These are phyloP conservation scores for Dendrobium chrysotoxum DNA, from an alignment of 106 monocot genomes.

Conservation along the genomic window DNA sequence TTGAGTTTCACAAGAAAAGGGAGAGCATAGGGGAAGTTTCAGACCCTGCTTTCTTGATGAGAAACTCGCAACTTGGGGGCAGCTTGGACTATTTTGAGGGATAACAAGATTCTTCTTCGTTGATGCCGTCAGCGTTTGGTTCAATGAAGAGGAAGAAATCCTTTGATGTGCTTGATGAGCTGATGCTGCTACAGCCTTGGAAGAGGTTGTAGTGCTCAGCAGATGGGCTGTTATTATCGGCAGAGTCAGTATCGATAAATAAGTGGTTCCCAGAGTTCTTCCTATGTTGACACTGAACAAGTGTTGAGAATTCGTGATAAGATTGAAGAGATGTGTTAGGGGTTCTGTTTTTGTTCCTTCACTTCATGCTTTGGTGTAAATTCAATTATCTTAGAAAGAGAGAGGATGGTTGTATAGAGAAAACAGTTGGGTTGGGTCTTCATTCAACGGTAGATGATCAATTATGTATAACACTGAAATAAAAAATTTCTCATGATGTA, in stretches of 20 bases:
- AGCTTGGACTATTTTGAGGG: neutral
- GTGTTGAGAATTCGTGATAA: too few relatives aligned
- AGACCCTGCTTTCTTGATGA: neutral
- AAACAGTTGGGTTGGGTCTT: neutral
- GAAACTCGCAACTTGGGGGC: neutral
- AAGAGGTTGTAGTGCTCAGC: neutral
- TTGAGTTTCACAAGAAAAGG: neutral
- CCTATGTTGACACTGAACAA: neutral
- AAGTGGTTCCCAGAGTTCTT: slow-evolving; percentile 4
- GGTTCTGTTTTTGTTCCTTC: neutral
- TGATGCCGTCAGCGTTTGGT: neutral
- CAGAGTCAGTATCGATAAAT: neutral
- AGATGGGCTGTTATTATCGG: neutral
- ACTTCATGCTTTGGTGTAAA: too few relatives aligned
- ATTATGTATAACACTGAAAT: too few relatives aligned
- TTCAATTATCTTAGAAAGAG: too few relatives aligned
- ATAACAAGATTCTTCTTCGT: too few relatives aligned
- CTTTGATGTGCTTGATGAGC: neutral
- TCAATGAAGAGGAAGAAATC: slow-evolving; percentile 3
- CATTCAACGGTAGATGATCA: neutral
- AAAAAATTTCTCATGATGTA: too few relatives aligned
- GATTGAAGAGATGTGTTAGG: neutral
- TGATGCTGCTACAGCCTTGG: slow-evolving; percentile 4
- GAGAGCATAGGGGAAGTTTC: neutral
- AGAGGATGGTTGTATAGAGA: too few relatives aligned